A percentile compares a stretch with the other conserved stretches of the same genome.
phyloP scores from a whole-genome alignment of 2,329 filamentous ascomycete genomes.

The Sporothrix dimorphospora region DNA sequence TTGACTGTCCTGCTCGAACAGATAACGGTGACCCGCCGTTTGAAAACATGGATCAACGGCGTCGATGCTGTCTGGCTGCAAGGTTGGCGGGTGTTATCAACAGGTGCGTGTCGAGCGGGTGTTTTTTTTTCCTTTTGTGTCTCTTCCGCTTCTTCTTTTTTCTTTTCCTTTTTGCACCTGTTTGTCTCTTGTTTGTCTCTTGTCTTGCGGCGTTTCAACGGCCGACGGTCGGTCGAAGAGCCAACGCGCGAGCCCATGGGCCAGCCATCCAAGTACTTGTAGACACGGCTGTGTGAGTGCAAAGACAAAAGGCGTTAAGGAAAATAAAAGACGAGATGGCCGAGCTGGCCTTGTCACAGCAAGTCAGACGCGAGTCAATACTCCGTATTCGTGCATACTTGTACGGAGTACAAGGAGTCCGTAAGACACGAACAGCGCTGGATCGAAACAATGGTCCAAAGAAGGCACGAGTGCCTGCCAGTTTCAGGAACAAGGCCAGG shows the following conservation, averaged over 20 bases:
- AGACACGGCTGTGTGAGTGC: background rate
- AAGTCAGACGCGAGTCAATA: background rate
- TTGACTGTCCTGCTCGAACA: background rate
- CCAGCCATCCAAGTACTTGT: background rate
- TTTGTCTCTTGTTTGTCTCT: background rate
- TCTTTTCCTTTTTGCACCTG: too few relatives aligned
- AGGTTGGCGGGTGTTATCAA: background rate
- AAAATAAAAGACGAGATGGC: background rate
- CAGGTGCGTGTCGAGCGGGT: background rate
- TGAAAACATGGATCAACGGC: constrained; percentile 1
- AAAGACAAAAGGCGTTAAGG: background rate
- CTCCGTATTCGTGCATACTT: background rate
- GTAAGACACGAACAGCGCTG: background rate
- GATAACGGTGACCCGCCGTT: background rate
- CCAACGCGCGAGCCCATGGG: background rate
- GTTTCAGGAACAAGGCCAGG: background rate
- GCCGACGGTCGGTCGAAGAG: background rate
- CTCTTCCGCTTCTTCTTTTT: background rate
- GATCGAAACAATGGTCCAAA: background rate
- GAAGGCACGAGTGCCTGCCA: background rate
- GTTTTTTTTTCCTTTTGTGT: background rate
- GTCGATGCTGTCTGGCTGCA: background rate
- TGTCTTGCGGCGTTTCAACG: background rate
- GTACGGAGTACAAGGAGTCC: background rate
- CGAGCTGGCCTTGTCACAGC: background rate